phyloP scores from a whole-genome alignment of 371 early-diverging fungal genomes.

The Mortierella polycephala region DNA sequence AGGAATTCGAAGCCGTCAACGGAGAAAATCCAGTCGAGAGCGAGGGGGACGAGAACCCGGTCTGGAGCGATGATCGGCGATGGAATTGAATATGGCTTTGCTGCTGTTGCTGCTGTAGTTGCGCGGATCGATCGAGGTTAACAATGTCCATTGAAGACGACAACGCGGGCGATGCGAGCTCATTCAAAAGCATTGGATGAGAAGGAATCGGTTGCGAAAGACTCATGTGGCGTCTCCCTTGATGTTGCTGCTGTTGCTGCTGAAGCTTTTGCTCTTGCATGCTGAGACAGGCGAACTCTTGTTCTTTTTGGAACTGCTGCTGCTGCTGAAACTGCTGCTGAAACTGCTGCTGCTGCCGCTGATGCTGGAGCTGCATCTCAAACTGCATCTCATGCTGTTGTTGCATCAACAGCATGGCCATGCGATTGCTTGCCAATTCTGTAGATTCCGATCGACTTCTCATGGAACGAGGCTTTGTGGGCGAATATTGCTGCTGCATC shows the following conservation, averaged over 20 bases:
- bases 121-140: constrained; percentile 5
- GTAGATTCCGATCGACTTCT: no score
- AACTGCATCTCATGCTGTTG: constrained; percentile 22
- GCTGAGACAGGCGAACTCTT: constrained; percentile 14
- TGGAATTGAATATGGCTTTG: not conserved
- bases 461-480: constrained; percentile 3
- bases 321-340: constrained; percentile 14
- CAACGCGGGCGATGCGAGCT: constrained; percentile 5
- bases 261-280: constrained; percentile 17
- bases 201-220: not conserved
- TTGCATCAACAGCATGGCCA: constrained; percentile 2
- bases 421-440: not conserved
- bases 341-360: constrained; percentile 1
- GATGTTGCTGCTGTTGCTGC: constrained; percentile 19
- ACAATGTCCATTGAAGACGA: not conserved
- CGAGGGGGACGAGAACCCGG: not conserved
- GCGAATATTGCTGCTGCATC: not conserved
- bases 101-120: constrained; percentile 17
- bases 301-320: constrained; percentile 16
- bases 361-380: constrained; percentile 20
- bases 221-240: not conserved
- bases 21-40: not conserved
- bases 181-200: no score
- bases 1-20: not conserved
- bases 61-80: not conserved